Base-by-base conservation (phyloP, 1,284 basidiomycete species). In the Singerocomus inundabilis region DNA sequence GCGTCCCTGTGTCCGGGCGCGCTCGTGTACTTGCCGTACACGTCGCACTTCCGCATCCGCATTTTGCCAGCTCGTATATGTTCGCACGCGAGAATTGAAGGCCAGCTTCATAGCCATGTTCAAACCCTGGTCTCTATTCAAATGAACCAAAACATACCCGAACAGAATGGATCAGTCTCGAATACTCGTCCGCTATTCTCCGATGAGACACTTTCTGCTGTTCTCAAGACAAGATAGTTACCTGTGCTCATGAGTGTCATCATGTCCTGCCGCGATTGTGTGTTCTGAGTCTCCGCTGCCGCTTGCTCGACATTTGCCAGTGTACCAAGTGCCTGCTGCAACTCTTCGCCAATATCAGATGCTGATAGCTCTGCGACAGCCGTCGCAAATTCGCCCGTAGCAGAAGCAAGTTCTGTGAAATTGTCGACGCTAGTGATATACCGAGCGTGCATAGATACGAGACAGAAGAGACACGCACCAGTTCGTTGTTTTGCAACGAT, bases 91-190 rank as follows among this genome's bases (percentile, higher is more conserved):
- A 0, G 91, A 88, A 39, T 76, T 81, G 66, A 98, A 96, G 4
- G 95, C 91, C 56, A 91, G 77, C 88, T 91, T 61, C 32, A 15
- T 32, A 26, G 24, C 52, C 53, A 8, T 36, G 25, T 35, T 48
- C 29, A 44, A 32, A 39, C 15, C 25, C 18, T 8, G 21, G 38
- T n/a, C 42, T 43, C 42, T 35, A 18, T 51, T 2, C 38, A 33
- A 35, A 11, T 10, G 32, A 40, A 42, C 40, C 12, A 21, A 46
- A 41, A 54, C 64, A 53, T 62, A 93, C 91, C 58, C 93, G 79
- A 44, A 98, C 93, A 51, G 89, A 93, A 53, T 84, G 87, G 52
- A 98, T 93, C 43, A 98, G 77, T 38, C 96, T 80, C 26, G 93
- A 84, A 67, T 98, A 98, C 70, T 98, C 95, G 63, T 98, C 93